These are phyloP conservation scores for Pholiota microspora DNA, from an alignment of 768 basidiomycete genomes.

Conservation along the genomic window DNA sequence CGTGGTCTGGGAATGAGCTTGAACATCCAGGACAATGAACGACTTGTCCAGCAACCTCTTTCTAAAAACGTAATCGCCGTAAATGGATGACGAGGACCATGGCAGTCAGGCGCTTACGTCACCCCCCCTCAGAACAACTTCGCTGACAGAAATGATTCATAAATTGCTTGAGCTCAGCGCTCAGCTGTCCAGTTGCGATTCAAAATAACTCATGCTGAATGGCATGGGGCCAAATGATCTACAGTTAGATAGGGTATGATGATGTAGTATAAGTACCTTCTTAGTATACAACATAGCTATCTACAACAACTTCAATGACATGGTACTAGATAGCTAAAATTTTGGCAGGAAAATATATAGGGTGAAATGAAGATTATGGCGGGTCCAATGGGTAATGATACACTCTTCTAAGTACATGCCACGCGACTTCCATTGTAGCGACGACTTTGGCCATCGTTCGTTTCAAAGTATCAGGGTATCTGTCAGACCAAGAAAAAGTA, in stretches of 20 bases:
- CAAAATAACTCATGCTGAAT: too few relatives aligned
- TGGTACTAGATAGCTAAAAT: constrained; percentile 3
- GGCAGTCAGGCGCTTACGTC: constrained; percentile 6
- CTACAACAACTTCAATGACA: constrained; percentile 9
- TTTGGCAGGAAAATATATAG: not conserved
- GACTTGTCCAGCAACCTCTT: constrained; percentile 2
- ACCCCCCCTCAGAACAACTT: too few relatives aligned
- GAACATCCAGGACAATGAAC: constrained; percentile 18
- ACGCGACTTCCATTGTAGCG: constrained; percentile 38
- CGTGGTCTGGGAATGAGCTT: constrained; percentile 16
- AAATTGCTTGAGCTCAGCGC: too few relatives aligned
- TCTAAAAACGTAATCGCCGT: constrained; percentile 5
- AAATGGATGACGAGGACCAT: constrained; percentile 14
- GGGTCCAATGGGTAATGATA: constrained; percentile 61
- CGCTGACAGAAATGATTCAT: too few relatives aligned
- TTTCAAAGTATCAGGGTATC: constrained; percentile 20
- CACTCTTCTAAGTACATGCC: constrained; percentile 46
- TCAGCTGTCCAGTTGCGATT: too few relatives aligned
- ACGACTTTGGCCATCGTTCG: constrained; percentile 34
- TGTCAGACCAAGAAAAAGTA: constrained; percentile 29
- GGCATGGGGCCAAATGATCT: too few relatives aligned
- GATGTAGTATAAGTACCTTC: too few relatives aligned
- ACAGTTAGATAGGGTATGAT: too few relatives aligned
- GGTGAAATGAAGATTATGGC: constrained; percentile 24
- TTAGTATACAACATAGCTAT: not conserved